Evolutionary conservation across 352 stramenopile genomes (phyloP).

Genomic region (Phytophthora tubulina): DNA sequence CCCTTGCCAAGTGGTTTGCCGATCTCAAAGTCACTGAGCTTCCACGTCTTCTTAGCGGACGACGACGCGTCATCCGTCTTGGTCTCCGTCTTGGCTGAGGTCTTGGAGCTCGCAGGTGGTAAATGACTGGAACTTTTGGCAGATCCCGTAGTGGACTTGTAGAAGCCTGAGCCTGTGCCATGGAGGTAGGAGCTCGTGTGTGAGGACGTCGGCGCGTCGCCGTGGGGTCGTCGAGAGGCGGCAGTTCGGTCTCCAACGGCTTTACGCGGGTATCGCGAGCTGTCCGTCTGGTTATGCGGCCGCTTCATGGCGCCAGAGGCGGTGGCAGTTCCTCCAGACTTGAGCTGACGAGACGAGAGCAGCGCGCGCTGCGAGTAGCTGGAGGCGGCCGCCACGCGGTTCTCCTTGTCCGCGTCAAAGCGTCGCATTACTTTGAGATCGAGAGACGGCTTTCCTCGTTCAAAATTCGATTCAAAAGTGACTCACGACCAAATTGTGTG

Average conservation of each 20-base stretch:
- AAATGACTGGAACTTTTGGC: slow-evolving; percentile 17
- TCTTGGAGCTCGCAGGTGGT: neutral
- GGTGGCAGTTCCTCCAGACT: slow-evolving; percentile 12
- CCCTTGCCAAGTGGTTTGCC: slow-evolving; percentile 97
- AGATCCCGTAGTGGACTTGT: slow-evolving; percentile 20
- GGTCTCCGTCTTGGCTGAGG: slow-evolving; percentile 11
- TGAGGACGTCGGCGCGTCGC: slow-evolving; percentile 22
- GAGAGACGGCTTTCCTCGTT: slow-evolving; percentile 15
- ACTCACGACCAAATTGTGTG: neutral
- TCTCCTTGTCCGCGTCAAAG: slow-evolving; percentile 79
- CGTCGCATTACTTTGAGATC: slow-evolving; percentile 48
- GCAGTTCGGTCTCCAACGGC: slow-evolving; percentile 28
- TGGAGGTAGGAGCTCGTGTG: slow-evolving; percentile 37
- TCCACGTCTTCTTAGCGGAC: slow-evolving; percentile 79
- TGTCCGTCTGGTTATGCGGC: slow-evolving; percentile 42
- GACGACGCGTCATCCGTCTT: slow-evolving; percentile 25
- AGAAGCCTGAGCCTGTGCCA: slow-evolving; percentile 15
- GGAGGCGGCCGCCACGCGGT: slow-evolving; percentile 40
- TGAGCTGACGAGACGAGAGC: slow-evolving; percentile 34
- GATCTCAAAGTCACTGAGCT: slow-evolving; percentile 99
- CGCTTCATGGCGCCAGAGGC: slow-evolving; percentile 41
- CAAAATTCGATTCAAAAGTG: slow-evolving; percentile 18
- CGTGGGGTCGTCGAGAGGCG: slow-evolving; percentile 28
- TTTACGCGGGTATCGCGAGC: slow-evolving; percentile 44
- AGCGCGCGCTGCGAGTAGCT: slow-evolving; percentile 32